These are phyloP conservation scores for Ascochyta koolunga DNA, from an alignment of 2,329 filamentous ascomycete species.

Conservation along the genomic window DNA sequence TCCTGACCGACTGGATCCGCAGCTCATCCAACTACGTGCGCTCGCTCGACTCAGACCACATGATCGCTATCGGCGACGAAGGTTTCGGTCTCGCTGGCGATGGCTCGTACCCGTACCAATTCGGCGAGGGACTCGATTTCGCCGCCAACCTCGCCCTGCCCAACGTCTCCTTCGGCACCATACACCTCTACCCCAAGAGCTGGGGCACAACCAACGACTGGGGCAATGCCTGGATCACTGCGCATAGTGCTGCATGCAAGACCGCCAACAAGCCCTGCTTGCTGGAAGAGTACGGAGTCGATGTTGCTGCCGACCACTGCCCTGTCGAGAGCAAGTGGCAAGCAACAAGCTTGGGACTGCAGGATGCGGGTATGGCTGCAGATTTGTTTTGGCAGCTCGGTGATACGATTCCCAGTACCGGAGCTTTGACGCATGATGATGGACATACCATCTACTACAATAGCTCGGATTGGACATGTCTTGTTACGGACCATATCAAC, in stretches of 20 bases:
- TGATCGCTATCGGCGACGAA: slow-evolving; percentile 63
- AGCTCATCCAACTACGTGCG: slow-evolving; percentile 64
- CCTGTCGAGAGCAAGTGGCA: slow-evolving; percentile 58
- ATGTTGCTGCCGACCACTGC: slow-evolving; percentile 56
- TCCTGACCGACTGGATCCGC: slow-evolving; percentile 57
- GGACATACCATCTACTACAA: slow-evolving; percentile 64
- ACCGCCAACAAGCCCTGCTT: slow-evolving; percentile 59
- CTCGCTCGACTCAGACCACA: slow-evolving; percentile 57
- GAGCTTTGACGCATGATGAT: slow-evolving; percentile 57
- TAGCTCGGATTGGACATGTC: slow-evolving; percentile 23
- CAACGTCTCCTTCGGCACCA: slow-evolving; percentile 60
- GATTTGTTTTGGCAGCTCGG: slow-evolving; percentile 60
- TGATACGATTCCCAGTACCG: slow-evolving; percentile 59
- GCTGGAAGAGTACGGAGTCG: slow-evolving; percentile 62
- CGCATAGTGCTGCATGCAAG: slow-evolving; percentile 56
- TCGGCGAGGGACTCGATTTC: slow-evolving; percentile 60
- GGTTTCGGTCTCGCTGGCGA: slow-evolving; percentile 43
- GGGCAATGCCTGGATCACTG: slow-evolving; percentile 61
- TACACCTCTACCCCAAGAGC: slow-evolving; percentile 63
- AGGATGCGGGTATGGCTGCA: slow-evolving; percentile 54
- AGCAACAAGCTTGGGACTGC: slow-evolving; percentile 54
- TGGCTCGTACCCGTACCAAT: slow-evolving; percentile 47
- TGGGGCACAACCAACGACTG: slow-evolving; percentile 60
- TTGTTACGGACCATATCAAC: slow-evolving; percentile 28
- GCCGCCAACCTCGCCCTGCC: slow-evolving; percentile 57